These are phyloP conservation scores for Platanthera zijinensis DNA, from an alignment of 106 monocot species.

Conservation along the genomic window DNA sequence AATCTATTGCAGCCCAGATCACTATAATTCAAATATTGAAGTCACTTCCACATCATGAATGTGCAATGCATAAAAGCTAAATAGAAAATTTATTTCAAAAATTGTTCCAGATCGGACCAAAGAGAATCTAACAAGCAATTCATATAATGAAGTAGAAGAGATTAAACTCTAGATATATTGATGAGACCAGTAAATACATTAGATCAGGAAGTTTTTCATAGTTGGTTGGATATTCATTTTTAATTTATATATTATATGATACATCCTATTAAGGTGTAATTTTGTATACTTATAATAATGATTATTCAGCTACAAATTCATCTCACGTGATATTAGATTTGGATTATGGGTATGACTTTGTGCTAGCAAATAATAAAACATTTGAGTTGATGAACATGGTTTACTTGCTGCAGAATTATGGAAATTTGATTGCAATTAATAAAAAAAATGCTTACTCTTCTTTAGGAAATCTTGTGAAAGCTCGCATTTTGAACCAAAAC, in stretches of 20 bases:
- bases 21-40: neutral
- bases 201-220: neutral
- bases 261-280: too few species aligned
- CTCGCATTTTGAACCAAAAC: slow-evolving; percentile 94
- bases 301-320: too few species aligned
- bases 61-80: neutral
- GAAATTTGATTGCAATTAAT: neutral
- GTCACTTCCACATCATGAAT: neutral
- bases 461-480: slow-evolving; percentile 82
- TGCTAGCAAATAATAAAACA: too few species aligned
- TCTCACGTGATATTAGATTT: too few species aligned
- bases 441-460: slow-evolving; percentile 38
- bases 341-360: too few species aligned
- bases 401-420: neutral
- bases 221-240: too few species aligned
- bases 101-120: neutral
- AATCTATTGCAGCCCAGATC: neutral
- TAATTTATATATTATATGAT: too few species aligned
- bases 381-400: neutral
- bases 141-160: too few species aligned
- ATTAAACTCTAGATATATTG: neutral
- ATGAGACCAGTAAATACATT: neutral
- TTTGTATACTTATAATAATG: too few species aligned
- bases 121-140: neutral
- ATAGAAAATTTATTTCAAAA: neutral